These are phyloP conservation scores for Penicillium frequentans DNA, from an alignment of 2,329 filamentous ascomycete species.

Conservation along the genomic window DNA sequence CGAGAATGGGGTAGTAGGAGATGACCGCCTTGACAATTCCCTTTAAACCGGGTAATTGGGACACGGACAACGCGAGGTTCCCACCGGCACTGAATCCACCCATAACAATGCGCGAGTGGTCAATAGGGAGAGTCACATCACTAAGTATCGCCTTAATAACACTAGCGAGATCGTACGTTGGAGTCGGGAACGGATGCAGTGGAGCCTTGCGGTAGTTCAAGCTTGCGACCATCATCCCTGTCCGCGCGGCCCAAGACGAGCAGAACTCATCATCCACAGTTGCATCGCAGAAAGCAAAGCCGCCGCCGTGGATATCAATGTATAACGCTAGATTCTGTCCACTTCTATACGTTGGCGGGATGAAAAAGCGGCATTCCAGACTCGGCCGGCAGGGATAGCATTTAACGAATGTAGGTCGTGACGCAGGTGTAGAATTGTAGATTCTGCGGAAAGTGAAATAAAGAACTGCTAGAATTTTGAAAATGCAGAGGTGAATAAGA, in stretches of 20 bases:
- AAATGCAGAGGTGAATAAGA: too few species aligned
- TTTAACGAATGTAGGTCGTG: neutral
- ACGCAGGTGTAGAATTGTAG: neutral
- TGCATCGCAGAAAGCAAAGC: neutral
- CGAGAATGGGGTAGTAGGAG: too few species aligned
- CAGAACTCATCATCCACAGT: neutral
- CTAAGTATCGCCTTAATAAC: too few species aligned
- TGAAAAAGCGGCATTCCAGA: constrained; percentile 2
- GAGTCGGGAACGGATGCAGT: neutral
- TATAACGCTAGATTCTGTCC: too few species aligned
- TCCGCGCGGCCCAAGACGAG: constrained; percentile 1
- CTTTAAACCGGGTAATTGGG: neutral
- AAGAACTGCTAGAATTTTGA: too few species aligned
- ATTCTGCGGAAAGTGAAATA: too few species aligned
- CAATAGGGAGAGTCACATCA: too few species aligned
- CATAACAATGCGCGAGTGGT: neutral
- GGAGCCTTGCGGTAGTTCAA: constrained; percentile 4
- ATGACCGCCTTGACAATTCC: too few species aligned
- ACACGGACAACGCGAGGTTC: neutral
- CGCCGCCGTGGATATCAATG: neutral
- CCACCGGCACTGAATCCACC: neutral
- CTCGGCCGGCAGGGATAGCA: neutral
- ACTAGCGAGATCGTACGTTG: too few species aligned
- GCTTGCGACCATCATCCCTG: constrained; percentile 2
- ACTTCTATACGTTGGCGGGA: neutral